Percentiles rank a stretch among this genome's conserved stretches.
Evolutionary conservation across 164 flowering plant species (phyloP).

Genomic region (Nelumbo lutea): DNA sequence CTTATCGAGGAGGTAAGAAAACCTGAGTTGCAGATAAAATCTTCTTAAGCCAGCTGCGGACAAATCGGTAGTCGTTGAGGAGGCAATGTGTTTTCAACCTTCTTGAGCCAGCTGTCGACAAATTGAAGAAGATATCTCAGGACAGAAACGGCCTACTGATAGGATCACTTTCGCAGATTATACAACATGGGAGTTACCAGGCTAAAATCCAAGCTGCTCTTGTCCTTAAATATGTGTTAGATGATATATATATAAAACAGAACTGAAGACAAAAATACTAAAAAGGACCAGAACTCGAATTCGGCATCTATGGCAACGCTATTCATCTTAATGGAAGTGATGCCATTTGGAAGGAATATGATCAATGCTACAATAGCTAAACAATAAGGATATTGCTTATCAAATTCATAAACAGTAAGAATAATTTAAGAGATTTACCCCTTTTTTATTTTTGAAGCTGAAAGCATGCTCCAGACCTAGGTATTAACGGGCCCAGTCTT

Average conservation of each 20-base stretch:
- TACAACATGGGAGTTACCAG: slow-evolving; percentile 45
- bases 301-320: slow-evolving; percentile 45
- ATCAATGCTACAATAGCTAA: slow-evolving; percentile 24
- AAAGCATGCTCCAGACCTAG: too few relatives aligned
- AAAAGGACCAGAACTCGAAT: slow-evolving; percentile 42
- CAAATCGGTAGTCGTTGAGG: slow-evolving; percentile 3
- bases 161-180: slow-evolving; percentile 26
- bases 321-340: slow-evolving; percentile 28
- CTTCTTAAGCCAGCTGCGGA: not conserved
- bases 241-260: slow-evolving; percentile 28
- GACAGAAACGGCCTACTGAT: slow-evolving; percentile 9
- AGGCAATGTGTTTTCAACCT: slow-evolving; percentile 15
- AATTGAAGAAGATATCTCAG: slow-evolving; percentile 11
- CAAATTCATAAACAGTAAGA: too few relatives aligned
- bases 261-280: slow-evolving; percentile 29
- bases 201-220: slow-evolving; percentile 44
- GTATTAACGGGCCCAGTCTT: too few relatives aligned
- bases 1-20: slow-evolving; percentile 34
- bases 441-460: too few relatives aligned
- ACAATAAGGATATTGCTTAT: too few relatives aligned
- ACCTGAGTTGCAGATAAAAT: slow-evolving; percentile 22
- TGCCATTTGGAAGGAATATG: slow-evolving; percentile 58
- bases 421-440: too few relatives aligned
- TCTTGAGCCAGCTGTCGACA: slow-evolving; percentile 15
- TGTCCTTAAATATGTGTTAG: slow-evolving; percentile 41